Evolutionary conservation across 495 filamentous ascomycete genomes (phyloP), one percentile per base, ranked within the genome.

Genomic region (Penicillium paxilli): DNA sequence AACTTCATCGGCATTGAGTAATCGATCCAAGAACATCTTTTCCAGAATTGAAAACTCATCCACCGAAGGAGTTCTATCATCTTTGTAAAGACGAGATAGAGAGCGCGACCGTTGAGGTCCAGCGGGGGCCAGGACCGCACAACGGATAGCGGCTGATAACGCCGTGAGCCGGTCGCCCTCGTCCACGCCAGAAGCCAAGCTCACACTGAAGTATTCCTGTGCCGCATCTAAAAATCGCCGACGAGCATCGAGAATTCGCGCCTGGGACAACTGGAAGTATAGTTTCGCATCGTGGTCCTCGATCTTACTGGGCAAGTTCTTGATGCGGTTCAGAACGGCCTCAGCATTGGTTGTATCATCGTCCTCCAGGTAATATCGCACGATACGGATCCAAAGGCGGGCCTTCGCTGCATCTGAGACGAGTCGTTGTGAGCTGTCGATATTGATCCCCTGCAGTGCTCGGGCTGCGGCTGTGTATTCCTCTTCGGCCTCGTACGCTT

Each of bases 21-120:
- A 76, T 5, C 94, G 84, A 70, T 98, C 91, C 23, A 98, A 81
- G 67, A 96, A 95, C 84, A 98, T 97, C 75, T 98, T 98, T 77
- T 98, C 95, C 19, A 98, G 76, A 48, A 98, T 97, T 37, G 82
- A 78, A 62, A 88, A 93, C 67, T 97, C 90, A 6, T 87, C 84
- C 3, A 92, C 81, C 41, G 84, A 81, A 2, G 81, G 72, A 0
- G 90, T 82, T 17, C 94, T 84, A 42, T 98, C 95, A 64, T 98
- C 94, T 69, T 96, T 97, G 79, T 96, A 97, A 6, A 98, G 75
- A 50, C 86, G 86, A 3, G 85, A 89, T 7, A 98, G 78, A 7
- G 82, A 82, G 9, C 90, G 80, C 48, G 89, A 91, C 14, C 94
- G 89, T 58, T 86, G 76, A 0, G 94, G 94, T 0, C 94, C 94